These are phyloP conservation scores for Aspergillus bertholletiae DNA, from an alignment of 495 filamentous ascomycete genomes.

Conservation along the genomic window DNA sequence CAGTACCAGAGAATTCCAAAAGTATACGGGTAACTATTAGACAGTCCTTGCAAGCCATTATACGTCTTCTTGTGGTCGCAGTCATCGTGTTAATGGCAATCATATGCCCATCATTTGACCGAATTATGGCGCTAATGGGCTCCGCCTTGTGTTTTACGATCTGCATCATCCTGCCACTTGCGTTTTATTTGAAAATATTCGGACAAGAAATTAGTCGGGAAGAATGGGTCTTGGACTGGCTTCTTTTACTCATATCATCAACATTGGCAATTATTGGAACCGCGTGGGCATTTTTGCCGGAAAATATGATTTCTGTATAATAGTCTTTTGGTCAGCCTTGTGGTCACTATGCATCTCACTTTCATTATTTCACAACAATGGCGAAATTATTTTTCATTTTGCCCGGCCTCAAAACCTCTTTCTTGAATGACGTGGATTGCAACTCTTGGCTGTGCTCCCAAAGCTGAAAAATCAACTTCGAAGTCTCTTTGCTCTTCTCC, in stretches of 20 bases:
- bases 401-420: slow-evolving; percentile 72
- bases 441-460: slow-evolving; percentile 53
- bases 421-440: slow-evolving; percentile 49
- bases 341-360: not conserved
- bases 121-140: slow-evolving; percentile 92
- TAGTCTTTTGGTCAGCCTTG: slow-evolving; percentile 3
- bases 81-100: slow-evolving; percentile 69
- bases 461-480: slow-evolving; percentile 85
- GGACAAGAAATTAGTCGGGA: slow-evolving; percentile 63
- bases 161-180: slow-evolving; percentile 83
- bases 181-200: slow-evolving; percentile 93
- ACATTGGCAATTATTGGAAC: slow-evolving; percentile 74
- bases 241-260: slow-evolving; percentile 64
- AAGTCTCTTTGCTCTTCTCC: slow-evolving; percentile 63
- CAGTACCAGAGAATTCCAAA: slow-evolving; percentile 32
- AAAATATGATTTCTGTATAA: slow-evolving; percentile 41
- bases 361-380: slow-evolving; percentile 53
- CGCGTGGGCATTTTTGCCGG: slow-evolving; percentile 83
- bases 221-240: slow-evolving; percentile 66
- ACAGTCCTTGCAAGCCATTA: slow-evolving; percentile 50
- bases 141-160: slow-evolving; percentile 90
- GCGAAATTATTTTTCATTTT: slow-evolving; percentile 83
- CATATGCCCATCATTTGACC: slow-evolving; percentile 83
- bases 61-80: slow-evolving; percentile 57
- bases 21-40: slow-evolving; percentile 57